Evolutionary conservation across 768 basidiomycete genomes (phyloP).

Genomic region (Amanita thiersii): DNA sequence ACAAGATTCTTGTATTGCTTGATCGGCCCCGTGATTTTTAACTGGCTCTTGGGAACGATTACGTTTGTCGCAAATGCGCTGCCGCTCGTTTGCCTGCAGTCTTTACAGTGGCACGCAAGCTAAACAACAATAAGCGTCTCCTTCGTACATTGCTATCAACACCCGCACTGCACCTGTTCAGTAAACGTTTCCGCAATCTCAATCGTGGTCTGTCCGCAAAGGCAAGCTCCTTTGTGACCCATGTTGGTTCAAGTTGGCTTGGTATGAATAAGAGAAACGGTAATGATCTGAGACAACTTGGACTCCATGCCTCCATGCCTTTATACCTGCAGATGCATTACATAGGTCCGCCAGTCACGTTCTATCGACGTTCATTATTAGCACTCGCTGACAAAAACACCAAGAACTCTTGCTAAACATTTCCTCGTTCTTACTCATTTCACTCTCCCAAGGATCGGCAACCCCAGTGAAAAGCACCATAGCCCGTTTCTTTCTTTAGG

Average conservation of each 20-base stretch:
- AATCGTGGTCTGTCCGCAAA: slow-evolving; percentile 25
- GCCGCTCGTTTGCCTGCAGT: slow-evolving; percentile 29
- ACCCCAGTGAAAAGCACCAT: no score
- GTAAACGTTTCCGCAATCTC: slow-evolving; percentile 17
- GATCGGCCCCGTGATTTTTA: slow-evolving; percentile 24
- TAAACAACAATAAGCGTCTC: slow-evolving; percentile 3
- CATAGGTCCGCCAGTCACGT: no score
- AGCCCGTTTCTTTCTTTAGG: no score
- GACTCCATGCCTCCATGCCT: no score
- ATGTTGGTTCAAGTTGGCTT: slow-evolving; percentile 7
- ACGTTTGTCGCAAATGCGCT: slow-evolving; percentile 31
- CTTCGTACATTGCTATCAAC: not conserved
- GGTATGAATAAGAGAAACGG: no score
- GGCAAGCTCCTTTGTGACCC: slow-evolving; percentile 22
- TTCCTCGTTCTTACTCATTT: no score
- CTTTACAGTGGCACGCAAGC: slow-evolving; percentile 29
- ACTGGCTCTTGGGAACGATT: slow-evolving; percentile 23
- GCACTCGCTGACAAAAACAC: no score
- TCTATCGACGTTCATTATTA: no score
- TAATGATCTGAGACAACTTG: no score
- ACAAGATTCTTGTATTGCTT: slow-evolving; percentile 22
- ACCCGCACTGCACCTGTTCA: slow-evolving; percentile 19
- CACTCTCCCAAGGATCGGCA: no score
- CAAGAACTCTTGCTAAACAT: no score
- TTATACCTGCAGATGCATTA: no score